Evolutionary conservation across 768 basidiomycete species (phyloP), one percentile per base, ranked within the genome.

Genomic region (Termitomyces titanicus): DNA sequence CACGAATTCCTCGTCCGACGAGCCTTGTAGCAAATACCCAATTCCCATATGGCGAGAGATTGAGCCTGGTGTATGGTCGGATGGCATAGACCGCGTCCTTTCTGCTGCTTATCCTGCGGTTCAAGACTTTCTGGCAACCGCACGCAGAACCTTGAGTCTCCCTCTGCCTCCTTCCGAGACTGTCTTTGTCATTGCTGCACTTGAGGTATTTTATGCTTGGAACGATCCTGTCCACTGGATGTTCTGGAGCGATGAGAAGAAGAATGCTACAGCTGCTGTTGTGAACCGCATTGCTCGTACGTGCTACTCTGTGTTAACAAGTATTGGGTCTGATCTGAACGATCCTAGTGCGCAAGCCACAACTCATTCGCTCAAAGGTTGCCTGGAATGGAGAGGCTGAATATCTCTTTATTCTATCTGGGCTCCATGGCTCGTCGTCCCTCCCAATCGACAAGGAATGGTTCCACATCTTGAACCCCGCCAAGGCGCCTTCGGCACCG

Each of bases 201-300:
- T 88, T 56, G 76, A 78, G 10, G 79, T 86, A 12, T 78, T 85
- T 60, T 77, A 81, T 61, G 71, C 73, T 46, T 79, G 79, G 15
- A 72, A 74, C 29, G 78, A 85, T 65, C 78, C 78, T 13, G 80
- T 77, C 6, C 84, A 86, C 61, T 82, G 81, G 79, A 68, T 82
- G n/a, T 80, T 88, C 64, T 88, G 86, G 86, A 77, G 74, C 44
- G 74, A 73, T 57, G 76, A 74, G 46, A 72, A 74, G 61, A 79
- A 78, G 64, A 66, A 63, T 53, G 66, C 66, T 22, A 84, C 82
- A 17, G 82, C 82, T 15, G 66, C 67, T n/a, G 64, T 77, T 53
- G 80, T 88, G 31, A 77, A 82, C 64, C 75, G 73, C 43, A 72
- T 85, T 52, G 68, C 80, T 48, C 69, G 85, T 86, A 65, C 63